These are phyloP conservation scores for Xylariaceae sp. DNA, from an alignment of 2,329 filamentous ascomycete species.

Conservation along the genomic window DNA sequence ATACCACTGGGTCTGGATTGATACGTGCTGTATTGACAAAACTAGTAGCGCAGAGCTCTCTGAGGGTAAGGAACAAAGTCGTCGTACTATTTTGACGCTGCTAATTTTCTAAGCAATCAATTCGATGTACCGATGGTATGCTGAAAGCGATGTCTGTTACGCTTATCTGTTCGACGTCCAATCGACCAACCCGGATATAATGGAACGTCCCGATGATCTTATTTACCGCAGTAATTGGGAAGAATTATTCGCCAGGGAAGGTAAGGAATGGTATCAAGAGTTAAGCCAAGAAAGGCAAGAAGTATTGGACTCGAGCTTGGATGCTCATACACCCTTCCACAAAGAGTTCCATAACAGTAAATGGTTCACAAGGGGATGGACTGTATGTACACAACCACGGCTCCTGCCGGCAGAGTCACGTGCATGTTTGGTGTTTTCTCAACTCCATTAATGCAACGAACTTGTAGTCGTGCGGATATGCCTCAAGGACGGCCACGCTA, in stretches of 20 bases:
- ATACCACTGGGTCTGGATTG: not conserved
- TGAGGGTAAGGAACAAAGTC: not conserved
- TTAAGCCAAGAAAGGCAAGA: too few species aligned
- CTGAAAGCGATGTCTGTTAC: not conserved
- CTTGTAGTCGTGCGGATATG: not conserved
- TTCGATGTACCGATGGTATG: conserved; percentile 1
- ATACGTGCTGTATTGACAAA: not conserved
- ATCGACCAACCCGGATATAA: not conserved
- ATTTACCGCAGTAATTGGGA: not conserved
- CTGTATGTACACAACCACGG: too few species aligned
- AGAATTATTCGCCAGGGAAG: too few species aligned
- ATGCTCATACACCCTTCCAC: too few species aligned
- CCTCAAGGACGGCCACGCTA: not conserved
- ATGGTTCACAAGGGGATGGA: too few species aligned
- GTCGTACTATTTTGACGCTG: not conserved
- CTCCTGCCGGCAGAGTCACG: too few species aligned
- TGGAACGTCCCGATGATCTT: not conserved
- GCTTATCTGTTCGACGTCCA: not conserved
- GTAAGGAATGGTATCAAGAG: too few species aligned
- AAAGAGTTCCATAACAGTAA: too few species aligned
- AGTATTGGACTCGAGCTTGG: too few species aligned
- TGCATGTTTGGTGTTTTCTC: not conserved
- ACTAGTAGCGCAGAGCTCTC: too few species aligned
- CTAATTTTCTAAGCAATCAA: not conserved
- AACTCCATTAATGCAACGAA: not conserved